Evolutionary conservation across 768 basidiomycete genomes (phyloP).

Genomic region (Hortiboletus flavorubellus): DNA sequence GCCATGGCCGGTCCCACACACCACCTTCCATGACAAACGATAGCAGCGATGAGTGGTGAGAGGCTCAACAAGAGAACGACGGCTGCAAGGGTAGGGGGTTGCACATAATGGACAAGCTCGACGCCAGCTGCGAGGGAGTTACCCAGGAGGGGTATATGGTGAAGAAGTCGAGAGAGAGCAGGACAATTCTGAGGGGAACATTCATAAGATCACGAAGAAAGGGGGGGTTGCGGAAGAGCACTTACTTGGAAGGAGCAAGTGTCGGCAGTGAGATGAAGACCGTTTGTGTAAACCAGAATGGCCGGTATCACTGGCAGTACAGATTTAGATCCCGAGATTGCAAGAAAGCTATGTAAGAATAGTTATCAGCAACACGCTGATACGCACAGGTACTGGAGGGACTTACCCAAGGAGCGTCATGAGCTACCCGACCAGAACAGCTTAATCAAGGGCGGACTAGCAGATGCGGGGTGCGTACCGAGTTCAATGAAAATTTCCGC

Average conservation of each 20-base stretch:
- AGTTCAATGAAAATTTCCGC: constrained; percentile 14
- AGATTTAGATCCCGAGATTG: constrained; percentile 3
- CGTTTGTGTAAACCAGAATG: constrained; percentile 18
- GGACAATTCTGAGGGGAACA: neutral
- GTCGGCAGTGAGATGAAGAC: constrained; percentile 9
- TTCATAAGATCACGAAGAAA: neutral
- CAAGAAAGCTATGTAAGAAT: constrained; percentile 9
- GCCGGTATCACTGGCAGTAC: constrained; percentile 8
- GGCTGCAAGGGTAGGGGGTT: constrained; percentile 7
- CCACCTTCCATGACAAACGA: neutral
- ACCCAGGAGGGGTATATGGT: constrained; percentile 15
- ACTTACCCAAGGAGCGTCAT: constrained; percentile 15
- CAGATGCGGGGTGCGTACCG: constrained; percentile 1
- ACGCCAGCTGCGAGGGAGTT: constrained; percentile 9
- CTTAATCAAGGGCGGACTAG: neutral
- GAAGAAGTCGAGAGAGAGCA: constrained; percentile 4
- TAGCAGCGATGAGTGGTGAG: constrained; percentile 2
- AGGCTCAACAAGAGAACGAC: constrained; percentile 5
- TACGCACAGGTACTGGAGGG: neutral
- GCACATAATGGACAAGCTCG: constrained; percentile 4
- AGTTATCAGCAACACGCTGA: neutral
- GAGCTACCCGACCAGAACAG: constrained; percentile 1
- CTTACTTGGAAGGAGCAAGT: constrained; percentile 5
- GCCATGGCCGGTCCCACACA: neutral
- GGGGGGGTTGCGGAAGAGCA: neutral